Conservation (phyloP, 441 rosid species). For the Populus trichocarpa region DNA sequence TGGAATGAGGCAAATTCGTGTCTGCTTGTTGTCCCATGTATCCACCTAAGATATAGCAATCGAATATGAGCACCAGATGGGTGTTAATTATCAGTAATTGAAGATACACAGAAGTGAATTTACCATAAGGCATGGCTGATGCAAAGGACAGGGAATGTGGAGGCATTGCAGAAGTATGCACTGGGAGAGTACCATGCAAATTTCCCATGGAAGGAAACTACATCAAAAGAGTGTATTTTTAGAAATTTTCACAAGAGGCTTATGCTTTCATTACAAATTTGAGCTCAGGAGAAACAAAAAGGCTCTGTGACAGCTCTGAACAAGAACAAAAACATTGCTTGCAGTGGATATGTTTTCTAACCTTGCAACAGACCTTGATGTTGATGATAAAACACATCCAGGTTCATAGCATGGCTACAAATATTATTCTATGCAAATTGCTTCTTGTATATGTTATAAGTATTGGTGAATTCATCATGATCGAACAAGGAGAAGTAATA, state of each 20-base stretch:
- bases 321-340: no score
- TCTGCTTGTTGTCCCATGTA: conserved; percentile 43
- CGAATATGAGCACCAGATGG: conserved; percentile 5
- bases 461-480: no score
- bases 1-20: conserved; percentile 29
- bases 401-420: no score
- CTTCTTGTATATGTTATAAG: no score
- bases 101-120: conserved; percentile 6
- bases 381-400: no score
- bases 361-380: no score
- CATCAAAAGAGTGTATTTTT: neutral
- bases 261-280: neutral
- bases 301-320: no score
- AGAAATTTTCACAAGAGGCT: neutral
- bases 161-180: conserved; percentile 29
- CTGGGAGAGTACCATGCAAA: conserved; percentile 31
- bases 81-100: neutral
- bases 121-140: conserved; percentile 39
- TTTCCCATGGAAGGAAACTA: conserved; percentile 50
- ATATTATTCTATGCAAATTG: no score
- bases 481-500: no score
- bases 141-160: conserved; percentile 39
- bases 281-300: neutral
- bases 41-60: conserved; percentile 37
- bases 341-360: no score